Conservation (phyloP, 169 alveolate genomes). For the Plasmodium berghei region DNA sequence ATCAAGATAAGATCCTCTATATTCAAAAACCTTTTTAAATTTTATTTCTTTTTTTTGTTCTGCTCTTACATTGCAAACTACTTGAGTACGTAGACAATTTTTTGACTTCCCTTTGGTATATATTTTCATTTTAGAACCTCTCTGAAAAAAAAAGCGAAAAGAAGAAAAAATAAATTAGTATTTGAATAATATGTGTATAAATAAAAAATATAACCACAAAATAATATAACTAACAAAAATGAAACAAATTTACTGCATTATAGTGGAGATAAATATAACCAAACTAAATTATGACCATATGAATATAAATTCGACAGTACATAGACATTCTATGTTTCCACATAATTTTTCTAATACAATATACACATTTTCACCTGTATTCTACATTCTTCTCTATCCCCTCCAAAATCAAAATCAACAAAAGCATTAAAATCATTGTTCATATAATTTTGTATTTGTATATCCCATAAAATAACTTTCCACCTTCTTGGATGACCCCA, state of each 20-base stretch:
- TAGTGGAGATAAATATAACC: too few species aligned
- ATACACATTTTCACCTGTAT: constrained; percentile 68
- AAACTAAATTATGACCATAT: too few species aligned
- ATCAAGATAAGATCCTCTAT: constrained; percentile 88
- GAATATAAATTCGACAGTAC: too few species aligned
- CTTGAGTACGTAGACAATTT: constrained; percentile 87
- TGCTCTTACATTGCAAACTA: constrained; percentile 83
- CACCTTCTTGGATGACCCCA: constrained; percentile 86
- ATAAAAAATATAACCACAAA: neutral
- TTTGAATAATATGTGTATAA: neutral
- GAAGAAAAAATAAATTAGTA: neutral
- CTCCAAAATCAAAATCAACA: constrained; percentile 86
- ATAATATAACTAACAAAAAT: too few species aligned
- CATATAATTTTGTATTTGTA: constrained; percentile 80
- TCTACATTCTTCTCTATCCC: constrained; percentile 84
- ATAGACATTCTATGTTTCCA: too few species aligned
- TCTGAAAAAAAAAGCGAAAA: constrained; percentile 5
- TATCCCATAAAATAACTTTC: constrained; percentile 81
- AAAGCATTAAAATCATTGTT: constrained; percentile 81
- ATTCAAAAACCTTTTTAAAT: constrained; percentile 86
- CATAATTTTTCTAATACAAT: too few species aligned
- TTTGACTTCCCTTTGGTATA: constrained; percentile 85
- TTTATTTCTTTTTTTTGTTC: constrained; percentile 85
- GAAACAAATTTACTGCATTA: too few species aligned
- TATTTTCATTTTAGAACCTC: constrained; percentile 81